Percentiles rank a stretch among this genome's conserved stretches.
phyloP scores from a whole-genome alignment of 2,329 filamentous ascomycete species.

The Diaporthe velutina region DNA sequence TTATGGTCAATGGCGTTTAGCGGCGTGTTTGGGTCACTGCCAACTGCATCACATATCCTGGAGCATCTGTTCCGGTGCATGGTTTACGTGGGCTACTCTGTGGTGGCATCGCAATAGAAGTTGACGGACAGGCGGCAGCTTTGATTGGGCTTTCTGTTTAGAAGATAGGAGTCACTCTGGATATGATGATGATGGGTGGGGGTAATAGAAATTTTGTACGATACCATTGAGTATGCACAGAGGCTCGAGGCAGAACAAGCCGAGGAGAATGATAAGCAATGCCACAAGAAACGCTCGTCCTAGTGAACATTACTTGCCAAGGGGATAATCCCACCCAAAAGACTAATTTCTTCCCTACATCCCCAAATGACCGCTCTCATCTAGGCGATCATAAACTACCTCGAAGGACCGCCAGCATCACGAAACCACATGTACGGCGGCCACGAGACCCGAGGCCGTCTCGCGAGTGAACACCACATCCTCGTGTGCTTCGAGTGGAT shows the following conservation, averaged over 20 bases:
- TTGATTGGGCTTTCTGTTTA: constrained; percentile 6
- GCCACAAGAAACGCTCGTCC: background rate
- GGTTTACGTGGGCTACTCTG: constrained; percentile 22
- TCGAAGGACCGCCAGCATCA: background rate
- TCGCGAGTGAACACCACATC: background rate
- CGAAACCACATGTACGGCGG: constrained; percentile 11
- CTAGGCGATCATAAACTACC: background rate
- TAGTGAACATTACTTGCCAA: background rate
- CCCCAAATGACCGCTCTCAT: no score
- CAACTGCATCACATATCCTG: constrained; percentile 36
- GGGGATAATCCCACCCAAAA: no score
- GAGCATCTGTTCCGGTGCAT: constrained; percentile 35
- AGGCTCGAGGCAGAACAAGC: background rate
- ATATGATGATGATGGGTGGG: constrained; percentile 21
- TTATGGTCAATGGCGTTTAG: constrained; percentile 28
- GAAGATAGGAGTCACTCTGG: background rate
- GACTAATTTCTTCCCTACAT: background rate
- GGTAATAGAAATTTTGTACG: constrained; percentile 22
- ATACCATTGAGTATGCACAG: constrained; percentile 30
- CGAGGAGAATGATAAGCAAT: constrained; percentile 3
- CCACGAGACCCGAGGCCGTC: constrained; percentile 33
- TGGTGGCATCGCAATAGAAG: constrained; percentile 20
- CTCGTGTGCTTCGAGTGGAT: background rate
- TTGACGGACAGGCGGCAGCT: constrained; percentile 7
- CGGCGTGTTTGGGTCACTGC: constrained; percentile 16